Conservation (phyloP, 2,329 filamentous ascomycete genomes). For the Cladosporium sp. region DNA sequence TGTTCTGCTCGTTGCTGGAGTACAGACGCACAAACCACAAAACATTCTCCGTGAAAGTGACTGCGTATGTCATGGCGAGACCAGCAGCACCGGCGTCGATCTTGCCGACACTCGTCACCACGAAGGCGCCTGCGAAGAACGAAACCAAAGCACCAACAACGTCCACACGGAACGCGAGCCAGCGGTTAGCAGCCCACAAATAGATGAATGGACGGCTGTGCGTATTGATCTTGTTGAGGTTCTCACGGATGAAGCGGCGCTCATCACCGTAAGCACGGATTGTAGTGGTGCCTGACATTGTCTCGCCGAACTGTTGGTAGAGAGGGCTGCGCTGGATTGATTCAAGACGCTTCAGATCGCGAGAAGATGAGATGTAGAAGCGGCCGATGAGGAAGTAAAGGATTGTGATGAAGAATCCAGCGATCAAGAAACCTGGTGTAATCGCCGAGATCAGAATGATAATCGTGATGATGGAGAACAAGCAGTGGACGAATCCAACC, state of each 20-base stretch:
- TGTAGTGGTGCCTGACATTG: conserved; percentile 87
- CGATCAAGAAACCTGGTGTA: conserved; percentile 85
- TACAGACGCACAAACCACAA: conserved; percentile 95
- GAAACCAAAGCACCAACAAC: conserved; percentile 84
- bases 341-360: conserved; percentile 90
- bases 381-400: conserved; percentile 79
- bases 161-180: conserved; percentile 91
- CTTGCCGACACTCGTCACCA: conserved; percentile 74
- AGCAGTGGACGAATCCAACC: conserved; percentile 66
- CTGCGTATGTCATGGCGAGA: conserved; percentile 89
- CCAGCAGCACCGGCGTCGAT: conserved; percentile 90
- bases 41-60: conserved; percentile 95
- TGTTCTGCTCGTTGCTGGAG: conserved; percentile 94
- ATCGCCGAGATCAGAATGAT: conserved; percentile 81
- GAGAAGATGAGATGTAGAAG: conserved; percentile 88
- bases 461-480: conserved; percentile 73
- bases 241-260: conserved; percentile 87
- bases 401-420: conserved; percentile 76
- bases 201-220: conserved; percentile 94
- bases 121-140: conserved; percentile 89
- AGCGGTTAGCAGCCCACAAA: conserved; percentile 93
- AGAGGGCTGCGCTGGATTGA: conserved; percentile 90
- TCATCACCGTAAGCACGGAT: conserved; percentile 96
- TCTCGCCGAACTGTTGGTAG: conserved; percentile 98
- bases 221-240: conserved; percentile 79